Conservation (phyloP, 2,329 filamentous ascomycete species). For the Aspergillus niger region DNA sequence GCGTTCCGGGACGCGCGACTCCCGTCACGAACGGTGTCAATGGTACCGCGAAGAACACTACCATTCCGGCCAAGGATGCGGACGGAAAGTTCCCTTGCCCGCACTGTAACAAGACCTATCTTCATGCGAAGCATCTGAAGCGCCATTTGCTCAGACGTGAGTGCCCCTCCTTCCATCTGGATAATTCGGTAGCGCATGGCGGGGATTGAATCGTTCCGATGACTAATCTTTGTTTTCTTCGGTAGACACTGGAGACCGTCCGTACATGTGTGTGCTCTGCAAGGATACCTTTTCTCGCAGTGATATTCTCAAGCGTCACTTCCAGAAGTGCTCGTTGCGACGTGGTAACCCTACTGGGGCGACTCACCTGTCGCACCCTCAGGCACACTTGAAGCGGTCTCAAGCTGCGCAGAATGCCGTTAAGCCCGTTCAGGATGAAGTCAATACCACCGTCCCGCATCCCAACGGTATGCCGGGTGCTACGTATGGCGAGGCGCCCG, state of each 20-base stretch:
- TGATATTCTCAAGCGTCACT: conserved; percentile 98
- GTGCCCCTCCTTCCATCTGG: conserved; percentile 44
- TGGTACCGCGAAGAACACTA: conserved; percentile 71
- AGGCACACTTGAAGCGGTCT: conserved; percentile 80
- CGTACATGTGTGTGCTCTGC: conserved; percentile 97
- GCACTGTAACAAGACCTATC: conserved; percentile 96
- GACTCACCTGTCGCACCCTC: conserved; percentile 90
- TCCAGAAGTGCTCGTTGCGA: conserved; percentile 97
- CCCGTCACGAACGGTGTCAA: conserved; percentile 66
- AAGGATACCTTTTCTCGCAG: conserved; percentile 97
- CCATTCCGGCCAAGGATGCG: conserved; percentile 90
- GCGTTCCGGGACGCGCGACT: conserved; percentile 80
- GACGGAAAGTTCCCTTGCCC: conserved; percentile 98
- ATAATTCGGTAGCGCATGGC: background rate
- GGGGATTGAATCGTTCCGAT: conserved; percentile 7
- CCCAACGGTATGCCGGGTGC: conserved; percentile 46
- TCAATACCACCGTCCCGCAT: conserved; percentile 47
- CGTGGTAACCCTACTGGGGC: conserved; percentile 94
- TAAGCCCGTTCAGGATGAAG: conserved; percentile 48
- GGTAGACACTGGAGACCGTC: conserved; percentile 91
- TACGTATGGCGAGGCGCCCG: conserved; percentile 45
- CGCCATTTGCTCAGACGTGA: conserved; percentile 93
- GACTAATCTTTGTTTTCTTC: conserved; percentile 28
- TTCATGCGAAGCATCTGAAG: conserved; percentile 97
- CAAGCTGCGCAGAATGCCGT: conserved; percentile 48